Conservation (phyloP, 345 rosid species). For the Jatropha curcas region DNA sequence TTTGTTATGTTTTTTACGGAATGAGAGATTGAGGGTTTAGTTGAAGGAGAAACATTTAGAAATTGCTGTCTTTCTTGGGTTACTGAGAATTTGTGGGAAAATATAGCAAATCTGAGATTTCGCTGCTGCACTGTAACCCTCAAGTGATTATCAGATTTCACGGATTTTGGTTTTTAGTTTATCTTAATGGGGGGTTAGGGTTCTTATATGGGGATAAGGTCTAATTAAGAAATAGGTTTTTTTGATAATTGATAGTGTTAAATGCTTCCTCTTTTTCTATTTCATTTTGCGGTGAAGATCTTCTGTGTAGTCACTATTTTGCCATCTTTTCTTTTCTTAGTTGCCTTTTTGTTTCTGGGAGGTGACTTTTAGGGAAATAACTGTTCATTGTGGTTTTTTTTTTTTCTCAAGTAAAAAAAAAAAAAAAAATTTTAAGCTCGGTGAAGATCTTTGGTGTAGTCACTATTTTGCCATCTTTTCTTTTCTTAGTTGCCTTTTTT, state of each 20-base stretch:
- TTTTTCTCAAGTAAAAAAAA: too few species aligned
- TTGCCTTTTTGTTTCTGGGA: background rate
- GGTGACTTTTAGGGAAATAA: constrained; percentile 15
- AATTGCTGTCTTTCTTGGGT: constrained; percentile 1
- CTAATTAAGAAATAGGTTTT: background rate
- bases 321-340: constrained; percentile 4
- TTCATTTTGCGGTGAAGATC: background rate
- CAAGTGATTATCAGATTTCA: background rate
- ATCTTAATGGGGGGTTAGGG: background rate
- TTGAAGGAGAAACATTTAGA: background rate
- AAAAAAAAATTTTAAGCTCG: too few species aligned
- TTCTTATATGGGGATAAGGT: background rate
- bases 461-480: constrained; percentile 16
- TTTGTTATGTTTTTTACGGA: background rate
- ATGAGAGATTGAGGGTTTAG: constrained; percentile 31
- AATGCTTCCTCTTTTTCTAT: background rate
- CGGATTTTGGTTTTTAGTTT: background rate
- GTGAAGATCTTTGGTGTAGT: background rate
- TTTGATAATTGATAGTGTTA: background rate
- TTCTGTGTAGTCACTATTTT: constrained; percentile 11
- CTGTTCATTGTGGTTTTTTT: too few species aligned
- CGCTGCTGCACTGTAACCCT: background rate
- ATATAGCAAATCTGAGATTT: constrained; percentile 16
- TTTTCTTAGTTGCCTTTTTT: constrained; percentile 6
- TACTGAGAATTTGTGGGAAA: constrained; percentile 14